Percentiles rank a stretch among this genome's conserved stretches.
These are phyloP conservation scores for Vitis hybrid DNA, from an alignment of 177 flowering plant genomes.

Conservation along the genomic window DNA sequence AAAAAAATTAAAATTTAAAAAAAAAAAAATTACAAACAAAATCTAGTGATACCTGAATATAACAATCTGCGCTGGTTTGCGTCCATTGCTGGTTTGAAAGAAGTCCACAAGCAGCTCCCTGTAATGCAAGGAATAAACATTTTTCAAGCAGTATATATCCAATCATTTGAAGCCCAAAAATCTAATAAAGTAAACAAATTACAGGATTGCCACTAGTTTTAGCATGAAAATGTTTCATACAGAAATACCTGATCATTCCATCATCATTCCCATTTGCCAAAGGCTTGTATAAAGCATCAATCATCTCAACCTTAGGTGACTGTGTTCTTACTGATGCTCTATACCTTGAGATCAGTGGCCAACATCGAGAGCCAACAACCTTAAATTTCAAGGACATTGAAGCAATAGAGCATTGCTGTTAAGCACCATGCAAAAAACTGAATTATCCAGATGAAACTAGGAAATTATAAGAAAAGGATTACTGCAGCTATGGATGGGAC, in stretches of 20 bases:
- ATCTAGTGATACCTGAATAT: constrained; percentile 32
- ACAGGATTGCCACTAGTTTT: no score
- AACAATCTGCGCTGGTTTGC: constrained; percentile 76
- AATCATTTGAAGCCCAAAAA: neutral
- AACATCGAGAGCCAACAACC: constrained; percentile 89
- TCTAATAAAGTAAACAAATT: no score
- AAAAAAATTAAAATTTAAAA: neutral
- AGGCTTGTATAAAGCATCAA: constrained; percentile 71
- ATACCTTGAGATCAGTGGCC: constrained; percentile 89
- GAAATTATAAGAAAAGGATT: constrained; percentile 7
- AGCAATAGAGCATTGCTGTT: constrained; percentile 1
- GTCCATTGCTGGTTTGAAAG: constrained; percentile 46
- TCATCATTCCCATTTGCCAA: constrained; percentile 60
- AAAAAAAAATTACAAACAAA: neutral
- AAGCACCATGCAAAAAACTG: neutral
- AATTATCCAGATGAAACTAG: neutral
- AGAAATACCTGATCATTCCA: constrained; percentile 71
- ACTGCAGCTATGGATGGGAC: constrained; percentile 89
- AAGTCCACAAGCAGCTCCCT: constrained; percentile 81
- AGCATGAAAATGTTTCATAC: neutral
- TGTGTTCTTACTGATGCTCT: constrained; percentile 91
- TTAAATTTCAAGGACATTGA: constrained; percentile 11
- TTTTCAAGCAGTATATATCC: neutral
- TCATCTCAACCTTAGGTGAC: constrained; percentile 80
- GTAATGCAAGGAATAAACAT: constrained; percentile 9